These are phyloP conservation scores for Mucor circinelloides DNA, from an alignment of 371 early-diverging fungal genomes.

Conservation along the genomic window DNA sequence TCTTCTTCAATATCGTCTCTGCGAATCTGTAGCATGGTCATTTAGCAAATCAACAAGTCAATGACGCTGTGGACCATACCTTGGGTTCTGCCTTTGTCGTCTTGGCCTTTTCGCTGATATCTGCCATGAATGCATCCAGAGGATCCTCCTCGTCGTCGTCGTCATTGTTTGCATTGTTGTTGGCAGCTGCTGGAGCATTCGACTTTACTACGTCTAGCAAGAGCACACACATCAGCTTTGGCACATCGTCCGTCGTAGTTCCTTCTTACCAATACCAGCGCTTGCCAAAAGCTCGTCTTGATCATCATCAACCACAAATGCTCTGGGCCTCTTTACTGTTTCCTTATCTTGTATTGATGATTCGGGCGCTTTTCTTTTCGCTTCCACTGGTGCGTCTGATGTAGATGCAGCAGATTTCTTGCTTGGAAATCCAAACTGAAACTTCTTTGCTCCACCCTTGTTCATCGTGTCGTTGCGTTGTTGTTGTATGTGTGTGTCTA, in stretches of 20 bases:
- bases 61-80: slow-evolving; percentile 24
- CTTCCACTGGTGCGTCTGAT: not conserved
- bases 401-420: slow-evolving; percentile 5
- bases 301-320: slow-evolving; percentile 14
- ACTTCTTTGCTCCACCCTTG: slow-evolving; percentile 23
- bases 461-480: not conserved
- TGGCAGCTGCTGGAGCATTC: not conserved
- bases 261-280: slow-evolving; percentile 30
- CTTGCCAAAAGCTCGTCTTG: slow-evolving; percentile 31
- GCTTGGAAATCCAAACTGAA: slow-evolving; percentile 28
- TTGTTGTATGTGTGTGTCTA: too few species aligned
- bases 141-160: slow-evolving; percentile 78
- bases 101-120: slow-evolving; percentile 66
- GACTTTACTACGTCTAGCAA: not conserved
- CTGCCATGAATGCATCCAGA: slow-evolving; percentile 90
- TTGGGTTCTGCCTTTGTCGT: slow-evolving; percentile 50
- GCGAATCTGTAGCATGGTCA: slow-evolving; percentile 36
- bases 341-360: not conserved
- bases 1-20: slow-evolving; percentile 81
- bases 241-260: not conserved
- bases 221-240: not conserved
- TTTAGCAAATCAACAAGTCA: not conserved
- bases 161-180: not conserved
- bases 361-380: slow-evolving; percentile 9
- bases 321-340: slow-evolving; percentile 10